Evolutionary conservation across 345 rosid genomes (phyloP).

Genomic region (Pugionium cornutum): DNA sequence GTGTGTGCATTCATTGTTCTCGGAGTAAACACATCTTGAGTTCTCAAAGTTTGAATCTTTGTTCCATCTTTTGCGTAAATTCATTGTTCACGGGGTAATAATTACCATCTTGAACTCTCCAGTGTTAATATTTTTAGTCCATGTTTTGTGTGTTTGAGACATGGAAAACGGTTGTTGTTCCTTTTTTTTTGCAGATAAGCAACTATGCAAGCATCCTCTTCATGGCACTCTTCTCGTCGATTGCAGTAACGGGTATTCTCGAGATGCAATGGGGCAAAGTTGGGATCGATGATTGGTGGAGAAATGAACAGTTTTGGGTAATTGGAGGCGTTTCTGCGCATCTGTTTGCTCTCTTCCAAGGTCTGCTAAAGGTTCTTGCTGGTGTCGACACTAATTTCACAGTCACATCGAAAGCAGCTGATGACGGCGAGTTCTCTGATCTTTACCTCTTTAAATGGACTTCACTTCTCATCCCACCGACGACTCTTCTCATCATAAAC

Average conservation of each 20-base stretch:
- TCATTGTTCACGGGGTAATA: conserved; percentile 94
- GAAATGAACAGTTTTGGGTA: conserved; percentile 99
- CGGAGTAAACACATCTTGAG: background rate
- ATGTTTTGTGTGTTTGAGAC: conserved; percentile 10
- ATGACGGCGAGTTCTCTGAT: conserved; percentile 90
- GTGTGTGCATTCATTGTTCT: background rate
- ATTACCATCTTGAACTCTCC: conserved; percentile 3
- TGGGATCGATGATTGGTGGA: conserved; percentile 96
- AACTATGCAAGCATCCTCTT: conserved; percentile 87
- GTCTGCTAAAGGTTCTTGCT: conserved; percentile 92
- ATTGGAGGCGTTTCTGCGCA: conserved; percentile 96
- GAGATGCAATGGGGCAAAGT: conserved; percentile 99
- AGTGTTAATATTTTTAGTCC: background rate
- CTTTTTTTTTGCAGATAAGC: conserved; percentile 68
- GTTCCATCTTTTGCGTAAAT: conserved; percentile 35
- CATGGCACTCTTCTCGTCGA: conserved; percentile 86
- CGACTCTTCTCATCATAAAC: conserved; percentile 80
- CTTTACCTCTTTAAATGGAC: conserved; percentile 99
- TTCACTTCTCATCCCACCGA: conserved; percentile 83
- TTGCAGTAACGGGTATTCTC: conserved; percentile 89
- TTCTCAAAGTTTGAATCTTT: background rate
- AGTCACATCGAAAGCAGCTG: conserved; percentile 45
- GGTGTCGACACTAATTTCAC: conserved; percentile 94
- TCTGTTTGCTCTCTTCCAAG: conserved; percentile 92
- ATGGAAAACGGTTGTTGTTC: background rate